phyloP scores from a whole-genome alignment of 768 basidiomycete species.

The Pluteus cervinus region DNA sequence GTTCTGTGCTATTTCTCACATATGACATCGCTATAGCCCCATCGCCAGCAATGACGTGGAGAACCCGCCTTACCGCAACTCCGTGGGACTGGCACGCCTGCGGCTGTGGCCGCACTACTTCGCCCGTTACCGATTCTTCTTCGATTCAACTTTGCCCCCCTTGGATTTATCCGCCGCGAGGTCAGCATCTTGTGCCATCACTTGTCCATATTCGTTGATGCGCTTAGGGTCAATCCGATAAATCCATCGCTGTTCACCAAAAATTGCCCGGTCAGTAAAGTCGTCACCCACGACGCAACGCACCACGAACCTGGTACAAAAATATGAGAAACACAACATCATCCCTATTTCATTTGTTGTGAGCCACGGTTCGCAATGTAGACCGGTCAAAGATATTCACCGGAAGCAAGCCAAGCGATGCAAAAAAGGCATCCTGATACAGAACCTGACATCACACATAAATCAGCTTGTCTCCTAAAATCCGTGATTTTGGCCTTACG shows the following conservation, averaged over 20 bases:
- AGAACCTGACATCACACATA: conserved; percentile 50
- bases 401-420: conserved; percentile 88
- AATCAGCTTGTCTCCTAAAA: conserved; percentile 5
- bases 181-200: conserved; percentile 48
- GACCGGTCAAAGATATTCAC: conserved; percentile 23
- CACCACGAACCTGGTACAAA: conserved; percentile 83
- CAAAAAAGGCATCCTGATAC: conserved; percentile 94
- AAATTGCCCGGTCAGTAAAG: conserved; percentile 11
- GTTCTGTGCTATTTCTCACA: too few relatives aligned
- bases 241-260: conserved; percentile 97
- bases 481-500: conserved; percentile 41
- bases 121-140: conserved; percentile 44
- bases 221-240: conserved; percentile 94
- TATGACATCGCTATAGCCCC: too few relatives aligned
- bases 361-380: conserved; percentile 15
- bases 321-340: conserved; percentile 90
- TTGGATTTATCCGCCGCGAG: conserved; percentile 28
- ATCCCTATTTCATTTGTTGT: conserved; percentile 41
- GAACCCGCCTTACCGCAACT: too few relatives aligned
- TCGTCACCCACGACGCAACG: conserved; percentile 16
- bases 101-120: too few relatives aligned
- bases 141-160: conserved; percentile 49
- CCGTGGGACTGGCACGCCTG: too few relatives aligned
- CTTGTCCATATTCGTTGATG: conserved; percentile 95
- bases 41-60: too few relatives aligned